Conservation (phyloP, 352 stramenopile genomes). For the Aphanomyces euteiches region DNA sequence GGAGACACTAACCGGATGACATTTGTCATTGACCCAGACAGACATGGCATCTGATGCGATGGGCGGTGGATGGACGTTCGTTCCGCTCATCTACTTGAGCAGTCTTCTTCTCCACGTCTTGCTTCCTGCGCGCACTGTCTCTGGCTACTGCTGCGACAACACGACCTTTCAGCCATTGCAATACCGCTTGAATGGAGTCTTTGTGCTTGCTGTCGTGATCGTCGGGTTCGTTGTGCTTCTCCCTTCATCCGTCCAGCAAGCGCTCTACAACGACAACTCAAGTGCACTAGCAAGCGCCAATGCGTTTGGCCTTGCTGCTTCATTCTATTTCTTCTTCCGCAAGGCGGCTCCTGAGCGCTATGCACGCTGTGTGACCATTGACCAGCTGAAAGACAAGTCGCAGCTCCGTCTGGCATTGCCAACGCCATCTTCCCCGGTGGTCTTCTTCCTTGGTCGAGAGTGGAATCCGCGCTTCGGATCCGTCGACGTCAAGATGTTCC, state of each 20-base stretch:
- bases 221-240: not conserved
- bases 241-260: not conserved
- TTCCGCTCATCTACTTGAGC: constrained; percentile 17
- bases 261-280: not conserved
- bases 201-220: constrained; percentile 18
- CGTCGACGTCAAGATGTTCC: constrained; percentile 33
- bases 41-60: too few relatives aligned
- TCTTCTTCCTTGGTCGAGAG: constrained; percentile 27
- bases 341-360: not conserved
- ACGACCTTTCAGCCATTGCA: constrained; percentile 6
- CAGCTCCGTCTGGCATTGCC: not conserved
- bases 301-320: not conserved
- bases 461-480: constrained; percentile 28
- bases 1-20: too few relatives aligned
- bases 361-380: not conserved
- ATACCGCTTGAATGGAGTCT: constrained; percentile 31
- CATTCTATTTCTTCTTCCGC: not conserved
- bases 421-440: not conserved
- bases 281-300: not conserved
- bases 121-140: constrained; percentile 16
- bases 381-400: not conserved
- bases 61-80: not conserved
- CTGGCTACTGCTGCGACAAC: constrained; percentile 28
- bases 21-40: too few relatives aligned
- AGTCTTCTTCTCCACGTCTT: constrained; percentile 15